Percentiles rank a stretch among this genome's conserved stretches.
phyloP scores from a whole-genome alignment of 441 rosid species.

The Gossypium gossypioides region DNA sequence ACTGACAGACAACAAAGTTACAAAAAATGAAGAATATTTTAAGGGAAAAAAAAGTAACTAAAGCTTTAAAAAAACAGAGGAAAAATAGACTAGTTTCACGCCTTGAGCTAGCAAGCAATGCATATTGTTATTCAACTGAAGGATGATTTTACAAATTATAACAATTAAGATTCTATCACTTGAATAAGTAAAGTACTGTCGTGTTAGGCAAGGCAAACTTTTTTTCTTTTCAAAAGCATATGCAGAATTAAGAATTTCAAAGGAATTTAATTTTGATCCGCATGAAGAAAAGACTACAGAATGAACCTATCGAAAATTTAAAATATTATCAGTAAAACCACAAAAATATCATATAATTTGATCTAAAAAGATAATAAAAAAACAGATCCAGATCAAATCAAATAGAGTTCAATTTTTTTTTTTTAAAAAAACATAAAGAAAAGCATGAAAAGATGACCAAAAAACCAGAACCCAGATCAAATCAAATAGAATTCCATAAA shows the following conservation, averaged over 20 bases:
- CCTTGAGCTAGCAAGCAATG: neutral
- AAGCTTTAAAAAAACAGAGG: neutral
- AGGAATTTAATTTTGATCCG: neutral
- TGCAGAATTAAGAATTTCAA: constrained; percentile 3
- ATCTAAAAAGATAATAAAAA: constrained; percentile 1
- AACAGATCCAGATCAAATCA: neutral
- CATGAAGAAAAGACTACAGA: neutral
- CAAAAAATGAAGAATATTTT: neutral
- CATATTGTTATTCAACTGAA: neutral
- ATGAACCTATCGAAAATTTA: neutral
- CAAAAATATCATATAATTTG: neutral
- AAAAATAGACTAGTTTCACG: neutral
- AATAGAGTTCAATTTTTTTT: neutral
- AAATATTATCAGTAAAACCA: neutral
- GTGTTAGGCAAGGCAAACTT: neutral
- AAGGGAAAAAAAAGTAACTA: neutral
- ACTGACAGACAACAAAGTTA: neutral
- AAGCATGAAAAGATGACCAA: neutral
- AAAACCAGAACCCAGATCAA: neutral
- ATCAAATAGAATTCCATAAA: neutral
- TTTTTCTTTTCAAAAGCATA: neutral
- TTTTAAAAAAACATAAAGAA: neutral
- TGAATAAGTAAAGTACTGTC: neutral
- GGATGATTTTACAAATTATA: neutral
- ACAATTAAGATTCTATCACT: neutral